These are phyloP conservation scores for Lagenidium sp. DNA, from an alignment of 352 stramenopile genomes.

Conservation along the genomic window DNA sequence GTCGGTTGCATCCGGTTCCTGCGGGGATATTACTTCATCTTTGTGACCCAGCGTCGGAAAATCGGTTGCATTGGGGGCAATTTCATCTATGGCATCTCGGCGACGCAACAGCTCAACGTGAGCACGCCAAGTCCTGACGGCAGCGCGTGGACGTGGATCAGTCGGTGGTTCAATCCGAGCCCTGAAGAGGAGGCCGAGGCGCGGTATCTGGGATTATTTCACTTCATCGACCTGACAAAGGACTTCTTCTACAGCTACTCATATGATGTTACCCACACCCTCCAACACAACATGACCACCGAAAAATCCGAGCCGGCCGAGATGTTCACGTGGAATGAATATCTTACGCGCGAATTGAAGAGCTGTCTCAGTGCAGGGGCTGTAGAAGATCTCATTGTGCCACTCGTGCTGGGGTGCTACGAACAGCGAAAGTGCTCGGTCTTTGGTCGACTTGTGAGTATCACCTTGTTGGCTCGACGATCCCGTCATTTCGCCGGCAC, in stretches of 20 bases:
- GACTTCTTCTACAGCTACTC: slow-evolving; percentile 99
- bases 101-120: slow-evolving; percentile 88
- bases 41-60: slow-evolving; percentile 96
- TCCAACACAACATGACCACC: slow-evolving; percentile 97
- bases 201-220: slow-evolving; percentile 95
- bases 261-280: slow-evolving; percentile 96
- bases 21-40: slow-evolving; percentile 97
- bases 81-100: slow-evolving; percentile 97
- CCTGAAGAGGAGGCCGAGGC: slow-evolving; percentile 78
- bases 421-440: slow-evolving; percentile 95
- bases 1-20: slow-evolving; percentile 98
- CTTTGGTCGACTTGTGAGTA: slow-evolving; percentile 92
- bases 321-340: slow-evolving; percentile 98
- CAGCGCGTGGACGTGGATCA: slow-evolving; percentile 54
- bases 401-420: slow-evolving; percentile 93
- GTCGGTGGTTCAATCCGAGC: slow-evolving; percentile 78
- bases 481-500: slow-evolving; percentile 98
- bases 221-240: slow-evolving; percentile 98
- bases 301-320: slow-evolving; percentile 77
- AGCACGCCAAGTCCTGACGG: slow-evolving; percentile 39
- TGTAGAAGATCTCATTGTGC: slow-evolving; percentile 83
- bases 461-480: slow-evolving; percentile 94
- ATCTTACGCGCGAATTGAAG: slow-evolving; percentile 92
- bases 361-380: slow-evolving; percentile 75
- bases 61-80: slow-evolving; percentile 95